Conservation (phyloP, 805 yeast genomes). For the Cyberlindnera mississippiensis region DNA sequence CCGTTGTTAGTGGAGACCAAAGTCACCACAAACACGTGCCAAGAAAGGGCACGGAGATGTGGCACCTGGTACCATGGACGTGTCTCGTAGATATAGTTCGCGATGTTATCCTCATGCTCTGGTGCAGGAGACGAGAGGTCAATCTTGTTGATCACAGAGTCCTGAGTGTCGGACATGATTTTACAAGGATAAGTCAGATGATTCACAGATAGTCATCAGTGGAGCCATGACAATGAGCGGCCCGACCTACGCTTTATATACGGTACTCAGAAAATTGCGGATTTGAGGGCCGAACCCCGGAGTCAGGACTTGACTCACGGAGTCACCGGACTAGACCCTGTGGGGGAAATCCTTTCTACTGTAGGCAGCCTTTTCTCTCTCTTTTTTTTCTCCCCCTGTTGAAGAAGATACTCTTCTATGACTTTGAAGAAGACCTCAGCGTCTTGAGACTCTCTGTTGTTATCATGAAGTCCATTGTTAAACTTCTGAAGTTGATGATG, state of each 20-base stretch:
- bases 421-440: too few species aligned
- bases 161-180: not conserved
- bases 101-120: slow-evolving; percentile 3
- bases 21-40: slow-evolving; percentile 38
- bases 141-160: not conserved
- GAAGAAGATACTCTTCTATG: too few species aligned
- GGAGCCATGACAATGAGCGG: not conserved
- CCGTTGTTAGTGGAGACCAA: slow-evolving; percentile 44
- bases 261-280: too few species aligned
- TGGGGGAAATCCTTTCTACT: too few species aligned
- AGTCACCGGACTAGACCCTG: too few species aligned
- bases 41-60: slow-evolving; percentile 35
- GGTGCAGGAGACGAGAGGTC: not conserved
- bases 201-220: not conserved
- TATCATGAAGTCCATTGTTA: too few species aligned
- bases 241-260: too few species aligned
- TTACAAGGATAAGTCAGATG: not conserved
- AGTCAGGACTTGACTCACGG: too few species aligned
- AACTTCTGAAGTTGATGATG: not conserved
- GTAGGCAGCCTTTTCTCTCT: too few species aligned
- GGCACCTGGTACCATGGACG: slow-evolving; percentile 33
- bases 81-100: slow-evolving; percentile 11
- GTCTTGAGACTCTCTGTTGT: too few species aligned
- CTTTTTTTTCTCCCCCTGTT: too few species aligned
- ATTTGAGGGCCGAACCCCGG: too few species aligned